A percentile compares a stretch with the other conserved stretches of the same genome.
Evolutionary conservation across 1,139 yeast genomes (phyloP).

Genomic region (Meyerozyma athensensis): DNA sequence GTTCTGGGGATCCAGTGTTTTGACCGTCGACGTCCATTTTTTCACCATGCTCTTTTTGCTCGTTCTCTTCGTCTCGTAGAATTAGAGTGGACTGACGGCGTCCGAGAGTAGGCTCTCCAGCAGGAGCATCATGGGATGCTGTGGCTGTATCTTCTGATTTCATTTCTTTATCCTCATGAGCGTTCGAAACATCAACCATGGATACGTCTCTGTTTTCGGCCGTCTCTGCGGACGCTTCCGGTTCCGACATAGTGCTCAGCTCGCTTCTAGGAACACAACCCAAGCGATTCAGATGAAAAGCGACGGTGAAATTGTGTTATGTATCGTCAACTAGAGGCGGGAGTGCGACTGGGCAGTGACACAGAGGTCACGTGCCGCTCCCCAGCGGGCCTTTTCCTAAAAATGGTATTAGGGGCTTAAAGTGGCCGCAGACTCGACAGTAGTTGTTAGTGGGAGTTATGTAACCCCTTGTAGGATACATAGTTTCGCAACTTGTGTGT

Average conservation of each 20-base stretch:
- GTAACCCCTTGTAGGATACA: too few relatives aligned
- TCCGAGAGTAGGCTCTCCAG: slow-evolving; percentile 16
- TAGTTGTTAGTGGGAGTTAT: not conserved
- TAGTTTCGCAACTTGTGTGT: too few relatives aligned
- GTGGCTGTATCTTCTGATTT: slow-evolving; percentile 5
- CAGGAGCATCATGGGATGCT: not conserved
- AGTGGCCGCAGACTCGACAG: too few relatives aligned
- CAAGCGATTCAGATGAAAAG: too few relatives aligned
- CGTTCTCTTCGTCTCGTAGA: slow-evolving; percentile 30
- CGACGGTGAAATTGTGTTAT: too few relatives aligned
- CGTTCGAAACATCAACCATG: slow-evolving; percentile 40
- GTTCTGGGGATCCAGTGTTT: slow-evolving; percentile 7
- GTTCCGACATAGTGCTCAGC: not conserved
- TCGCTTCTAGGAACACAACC: too few relatives aligned
- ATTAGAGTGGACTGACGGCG: slow-evolving; percentile 41
- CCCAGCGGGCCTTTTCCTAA: too few relatives aligned
- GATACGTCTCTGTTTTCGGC: slow-evolving; percentile 29
- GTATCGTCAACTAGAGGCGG: too few relatives aligned
- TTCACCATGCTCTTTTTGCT: slow-evolving; percentile 10
- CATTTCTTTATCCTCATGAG: slow-evolving; percentile 14
- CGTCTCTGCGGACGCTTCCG: not conserved
- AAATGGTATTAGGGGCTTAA: too few relatives aligned
- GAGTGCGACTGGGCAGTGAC: too few relatives aligned
- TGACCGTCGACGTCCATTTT: slow-evolving; percentile 21
- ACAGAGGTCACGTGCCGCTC: too few relatives aligned